Evolutionary conservation across 2,329 filamentous ascomycete genomes (phyloP).

Genomic region (Aspergillus ruber): DNA sequence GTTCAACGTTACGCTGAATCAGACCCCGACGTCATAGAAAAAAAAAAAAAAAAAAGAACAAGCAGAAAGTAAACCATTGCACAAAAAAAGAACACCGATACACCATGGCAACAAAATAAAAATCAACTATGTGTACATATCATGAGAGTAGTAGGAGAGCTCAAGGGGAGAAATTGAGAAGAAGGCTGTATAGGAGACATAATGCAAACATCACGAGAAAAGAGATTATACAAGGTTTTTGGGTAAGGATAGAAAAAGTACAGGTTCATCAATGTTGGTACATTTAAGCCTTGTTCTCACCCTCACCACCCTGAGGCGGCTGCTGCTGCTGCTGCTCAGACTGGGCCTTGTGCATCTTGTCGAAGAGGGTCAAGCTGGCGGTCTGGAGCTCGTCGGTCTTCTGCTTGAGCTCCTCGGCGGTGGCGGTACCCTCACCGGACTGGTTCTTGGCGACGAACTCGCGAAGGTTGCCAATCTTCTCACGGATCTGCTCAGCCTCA

Average conservation of each 20-base stretch:
- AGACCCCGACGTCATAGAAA: constrained; percentile 8
- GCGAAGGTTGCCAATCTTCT: constrained; percentile 82
- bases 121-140: constrained; percentile 34
- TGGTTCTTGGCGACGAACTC: constrained; percentile 93
- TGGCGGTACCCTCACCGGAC: constrained; percentile 78
- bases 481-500: constrained; percentile 84
- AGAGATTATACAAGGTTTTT: constrained; percentile 17
- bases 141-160: constrained; percentile 23
- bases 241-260: constrained; percentile 19
- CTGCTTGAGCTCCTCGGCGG: constrained; percentile 90
- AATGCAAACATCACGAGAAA: constrained; percentile 23
- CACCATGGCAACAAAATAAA: constrained; percentile 27
- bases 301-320: constrained; percentile 40
- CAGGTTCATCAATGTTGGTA: constrained; percentile 15
- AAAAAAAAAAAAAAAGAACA: constrained; percentile 8
- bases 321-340: constrained; percentile 53
- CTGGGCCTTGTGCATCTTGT: constrained; percentile 99
- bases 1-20: constrained; percentile 10
- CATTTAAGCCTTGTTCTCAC: constrained; percentile 64
- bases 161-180: not conserved
- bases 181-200: constrained; percentile 12
- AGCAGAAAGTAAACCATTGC: constrained; percentile 16
- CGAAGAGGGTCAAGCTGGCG: constrained; percentile 91
- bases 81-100: constrained; percentile 30
- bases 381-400: constrained; percentile 98